A percentile compares a stretch with the other conserved stretches of the same genome.
Conservation (phyloP, 345 rosid genomes). For the Moricandia arvensis region DNA sequence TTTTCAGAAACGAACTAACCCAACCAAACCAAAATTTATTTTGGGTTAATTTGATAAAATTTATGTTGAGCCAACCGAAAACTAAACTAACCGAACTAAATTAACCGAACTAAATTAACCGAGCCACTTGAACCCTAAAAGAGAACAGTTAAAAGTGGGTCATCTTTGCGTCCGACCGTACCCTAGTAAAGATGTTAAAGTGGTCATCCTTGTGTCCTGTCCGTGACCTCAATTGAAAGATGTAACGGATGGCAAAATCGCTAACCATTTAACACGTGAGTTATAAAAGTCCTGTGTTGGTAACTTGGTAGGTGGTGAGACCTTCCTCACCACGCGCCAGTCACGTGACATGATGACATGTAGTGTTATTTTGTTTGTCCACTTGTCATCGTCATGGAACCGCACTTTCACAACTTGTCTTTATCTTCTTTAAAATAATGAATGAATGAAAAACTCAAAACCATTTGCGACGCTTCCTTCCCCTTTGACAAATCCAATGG, state of each 20-base stretch:
- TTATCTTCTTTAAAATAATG: slow-evolving; percentile 5
- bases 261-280: slow-evolving; percentile 30
- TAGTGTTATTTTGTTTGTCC: neutral
- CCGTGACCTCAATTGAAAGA: neutral
- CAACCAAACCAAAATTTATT: no score
- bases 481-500: slow-evolving; percentile 25
- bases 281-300: neutral
- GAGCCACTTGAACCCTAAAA: no score
- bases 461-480: neutral
- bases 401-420: slow-evolving; percentile 38
- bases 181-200: neutral
- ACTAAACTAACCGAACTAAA: no score
- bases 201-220: neutral
- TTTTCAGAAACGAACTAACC: no score
- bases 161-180: neutral
- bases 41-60: no score
- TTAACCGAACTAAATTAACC: no score
- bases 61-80: no score
- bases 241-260: neutral
- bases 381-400: slow-evolving; percentile 27
- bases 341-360: slow-evolving; percentile 28
- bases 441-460: neutral
- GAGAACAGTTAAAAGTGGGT: neutral
- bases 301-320: slow-evolving; percentile 14
- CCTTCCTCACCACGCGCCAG: slow-evolving; percentile 6